A percentile compares a stretch with the other conserved stretches of the same genome.
Evolutionary conservation across 371 early-diverging fungal genomes (phyloP).

Genomic region (Choanephora cucurbitarum): DNA sequence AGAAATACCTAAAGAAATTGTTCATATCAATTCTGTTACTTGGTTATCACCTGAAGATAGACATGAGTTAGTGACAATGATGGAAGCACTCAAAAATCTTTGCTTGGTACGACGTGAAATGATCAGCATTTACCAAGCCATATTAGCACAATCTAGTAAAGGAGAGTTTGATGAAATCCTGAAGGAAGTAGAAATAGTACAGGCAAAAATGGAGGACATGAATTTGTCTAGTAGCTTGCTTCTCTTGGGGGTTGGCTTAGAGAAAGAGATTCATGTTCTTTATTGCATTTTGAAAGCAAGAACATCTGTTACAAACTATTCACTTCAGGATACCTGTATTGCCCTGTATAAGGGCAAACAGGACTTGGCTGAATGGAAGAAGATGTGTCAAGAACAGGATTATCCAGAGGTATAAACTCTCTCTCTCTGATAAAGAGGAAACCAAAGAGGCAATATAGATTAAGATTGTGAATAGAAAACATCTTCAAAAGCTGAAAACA

Average conservation of each 20-base stretch:
- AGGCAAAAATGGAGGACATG: slow-evolving; percentile 20
- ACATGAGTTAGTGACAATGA: slow-evolving; percentile 11
- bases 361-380: slow-evolving; percentile 55
- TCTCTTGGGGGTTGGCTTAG: slow-evolving; percentile 52
- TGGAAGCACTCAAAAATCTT: slow-evolving; percentile 32
- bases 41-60: slow-evolving; percentile 14
- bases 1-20: slow-evolving; percentile 36
- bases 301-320: slow-evolving; percentile 52
- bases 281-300: slow-evolving; percentile 45
- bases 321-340: slow-evolving; percentile 58
- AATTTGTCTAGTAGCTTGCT: slow-evolving; percentile 21
- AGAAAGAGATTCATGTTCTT: slow-evolving; percentile 49
- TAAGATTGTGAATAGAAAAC: slow-evolving; percentile 17
- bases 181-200: slow-evolving; percentile 15
- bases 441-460: not conserved
- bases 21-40: slow-evolving; percentile 14
- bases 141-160: slow-evolving; percentile 26
- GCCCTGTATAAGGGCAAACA: slow-evolving; percentile 47
- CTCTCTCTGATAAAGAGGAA: no score
- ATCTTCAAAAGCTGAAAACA: slow-evolving; percentile 22
- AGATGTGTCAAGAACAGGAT: slow-evolving; percentile 46
- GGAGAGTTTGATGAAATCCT: slow-evolving; percentile 26
- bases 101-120: slow-evolving; percentile 38
- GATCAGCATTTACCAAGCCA: slow-evolving; percentile 38
- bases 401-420: slow-evolving; percentile 58